Evolutionary conservation across 2,329 filamentous ascomycete genomes (phyloP).

Genomic region (Aspergillus neoniger): DNA sequence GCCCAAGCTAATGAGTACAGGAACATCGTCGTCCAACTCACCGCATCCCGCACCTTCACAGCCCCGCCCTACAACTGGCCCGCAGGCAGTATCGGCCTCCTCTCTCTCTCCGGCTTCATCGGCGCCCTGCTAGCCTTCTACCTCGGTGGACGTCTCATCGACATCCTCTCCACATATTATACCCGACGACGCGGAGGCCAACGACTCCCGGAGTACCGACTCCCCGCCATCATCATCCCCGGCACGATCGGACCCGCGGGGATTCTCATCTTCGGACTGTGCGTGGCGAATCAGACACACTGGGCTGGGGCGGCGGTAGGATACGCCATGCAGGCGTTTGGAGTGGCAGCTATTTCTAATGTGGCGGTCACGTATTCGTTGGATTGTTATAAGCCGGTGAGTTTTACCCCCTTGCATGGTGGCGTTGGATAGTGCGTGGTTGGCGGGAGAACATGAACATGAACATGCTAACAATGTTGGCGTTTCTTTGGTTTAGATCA

Average conservation of each 20-base stretch:
- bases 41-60: conserved; percentile 29
- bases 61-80: conserved; percentile 30
- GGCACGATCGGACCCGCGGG: conserved; percentile 27
- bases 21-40: conserved; percentile 35
- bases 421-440: neutral
- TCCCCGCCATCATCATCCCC: conserved; percentile 30
- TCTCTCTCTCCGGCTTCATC: conserved; percentile 30
- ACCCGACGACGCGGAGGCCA: conserved; percentile 25
- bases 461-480: no score
- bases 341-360: conserved; percentile 31
- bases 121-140: conserved; percentile 31
- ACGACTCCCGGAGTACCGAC: conserved; percentile 29
- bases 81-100: conserved; percentile 26
- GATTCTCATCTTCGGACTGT: conserved; percentile 29
- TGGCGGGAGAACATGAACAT: no score
- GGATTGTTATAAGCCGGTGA: conserved; percentile 29
- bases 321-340: conserved; percentile 32
- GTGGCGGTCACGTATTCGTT: conserved; percentile 30
- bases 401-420: neutral
- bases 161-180: conserved; percentile 30
- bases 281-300: conserved; percentile 24
- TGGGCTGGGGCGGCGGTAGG: conserved; percentile 30
- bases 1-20: conserved; percentile 11
- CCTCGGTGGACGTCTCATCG: conserved; percentile 30
- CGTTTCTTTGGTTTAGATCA: conserved; percentile 14